phyloP scores from a whole-genome alignment of 2,329 filamentous ascomycete genomes.

The Mollisia scopiformis region DNA sequence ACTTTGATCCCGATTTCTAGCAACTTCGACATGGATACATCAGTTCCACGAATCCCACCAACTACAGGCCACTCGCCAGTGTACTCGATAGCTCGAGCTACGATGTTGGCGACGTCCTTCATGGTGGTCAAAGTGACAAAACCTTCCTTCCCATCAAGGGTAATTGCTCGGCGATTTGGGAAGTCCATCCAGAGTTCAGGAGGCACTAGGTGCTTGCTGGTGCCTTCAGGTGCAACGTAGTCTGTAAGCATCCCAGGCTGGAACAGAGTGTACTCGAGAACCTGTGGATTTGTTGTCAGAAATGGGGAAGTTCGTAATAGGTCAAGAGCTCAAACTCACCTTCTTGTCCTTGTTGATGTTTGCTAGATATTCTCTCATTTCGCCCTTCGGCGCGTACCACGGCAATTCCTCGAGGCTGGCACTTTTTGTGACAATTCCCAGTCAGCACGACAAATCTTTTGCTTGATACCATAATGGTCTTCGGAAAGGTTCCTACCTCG shows the following conservation, averaged over 20 bases:
- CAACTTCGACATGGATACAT: conserved; percentile 35
- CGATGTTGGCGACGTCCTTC: conserved; percentile 40
- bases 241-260: conserved; percentile 49
- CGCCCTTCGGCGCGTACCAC: conserved; percentile 48
- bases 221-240: conserved; percentile 46
- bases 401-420: conserved; percentile 41
- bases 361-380: conserved; percentile 44
- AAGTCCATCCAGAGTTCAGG: conserved; percentile 41
- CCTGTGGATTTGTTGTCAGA: background rate
- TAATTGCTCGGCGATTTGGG: conserved; percentile 36
- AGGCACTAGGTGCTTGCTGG: conserved; percentile 37
- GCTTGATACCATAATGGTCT: background rate
- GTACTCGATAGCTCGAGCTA: conserved; percentile 42
- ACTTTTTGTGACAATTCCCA: conserved; percentile 21
- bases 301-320: conserved; percentile 34
- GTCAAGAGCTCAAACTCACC: conserved; percentile 46
- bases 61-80: conserved; percentile 44
- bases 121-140: conserved; percentile 37
- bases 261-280: conserved; percentile 49
- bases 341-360: conserved; percentile 45
- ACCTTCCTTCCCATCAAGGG: conserved; percentile 39
- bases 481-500: conserved; percentile 36
- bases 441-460: background rate
- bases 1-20: conserved; percentile 39
- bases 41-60: conserved; percentile 42